Evolutionary conservation across 495 filamentous ascomycete genomes (phyloP).

Genomic region (Parachaetomium inaequale): DNA sequence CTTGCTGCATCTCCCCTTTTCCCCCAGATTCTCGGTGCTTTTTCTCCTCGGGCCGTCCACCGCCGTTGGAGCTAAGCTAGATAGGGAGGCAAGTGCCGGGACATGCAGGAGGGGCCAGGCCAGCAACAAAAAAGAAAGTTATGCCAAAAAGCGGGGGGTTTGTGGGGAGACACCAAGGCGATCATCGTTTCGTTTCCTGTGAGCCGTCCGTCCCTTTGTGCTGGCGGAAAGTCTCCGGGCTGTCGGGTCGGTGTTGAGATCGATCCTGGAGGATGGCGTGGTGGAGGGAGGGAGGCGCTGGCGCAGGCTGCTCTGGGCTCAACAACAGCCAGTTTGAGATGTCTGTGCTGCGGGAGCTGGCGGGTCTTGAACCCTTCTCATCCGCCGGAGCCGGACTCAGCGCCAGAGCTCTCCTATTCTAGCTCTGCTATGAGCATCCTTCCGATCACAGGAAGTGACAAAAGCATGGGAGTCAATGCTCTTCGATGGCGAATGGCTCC

Average conservation of each 20-base stretch:
- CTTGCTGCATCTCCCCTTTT: background rate
- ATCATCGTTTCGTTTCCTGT: background rate
- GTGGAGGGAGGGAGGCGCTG: background rate
- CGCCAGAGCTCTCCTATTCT: too few species aligned
- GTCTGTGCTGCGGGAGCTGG: background rate
- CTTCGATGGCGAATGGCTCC: background rate
- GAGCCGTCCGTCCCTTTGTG: background rate
- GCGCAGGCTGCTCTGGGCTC: background rate
- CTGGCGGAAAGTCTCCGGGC: background rate
- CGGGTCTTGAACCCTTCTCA: too few species aligned
- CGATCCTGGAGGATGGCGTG: background rate
- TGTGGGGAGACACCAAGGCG: background rate
- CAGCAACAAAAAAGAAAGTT: background rate
- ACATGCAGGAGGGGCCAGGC: background rate
- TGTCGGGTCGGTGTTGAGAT: background rate
- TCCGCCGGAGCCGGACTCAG: too few species aligned
- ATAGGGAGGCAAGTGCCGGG: background rate
- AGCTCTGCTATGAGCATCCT: too few species aligned
- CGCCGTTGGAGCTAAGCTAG: conserved; percentile 8
- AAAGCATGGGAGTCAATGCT: background rate
- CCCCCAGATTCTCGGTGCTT: conserved; percentile 6
- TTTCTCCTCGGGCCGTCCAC: background rate
- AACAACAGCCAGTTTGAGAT: background rate
- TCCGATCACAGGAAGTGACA: background rate
- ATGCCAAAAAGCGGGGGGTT: conserved; percentile 1